phyloP scores from a whole-genome alignment of 257 asterid species.

The Mentha longifolia region DNA sequence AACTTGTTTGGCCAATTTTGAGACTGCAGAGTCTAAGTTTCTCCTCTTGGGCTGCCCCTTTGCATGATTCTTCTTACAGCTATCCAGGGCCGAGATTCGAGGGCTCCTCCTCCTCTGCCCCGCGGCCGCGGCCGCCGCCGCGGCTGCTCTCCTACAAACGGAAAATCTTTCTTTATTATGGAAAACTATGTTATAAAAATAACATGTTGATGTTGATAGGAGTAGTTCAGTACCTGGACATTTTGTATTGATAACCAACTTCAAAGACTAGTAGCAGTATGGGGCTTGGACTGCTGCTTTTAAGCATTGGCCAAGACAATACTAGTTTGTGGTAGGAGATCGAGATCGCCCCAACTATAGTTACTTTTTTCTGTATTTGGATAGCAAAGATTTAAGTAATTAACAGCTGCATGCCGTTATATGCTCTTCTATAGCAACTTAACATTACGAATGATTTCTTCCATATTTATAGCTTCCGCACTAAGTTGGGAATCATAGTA shows the following conservation, averaged over 20 bases:
- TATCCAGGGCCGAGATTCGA: conserved; percentile 51
- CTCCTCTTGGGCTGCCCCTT: conserved; percentile 36
- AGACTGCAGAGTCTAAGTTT: conserved; percentile 38
- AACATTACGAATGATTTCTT: conserved; percentile 4
- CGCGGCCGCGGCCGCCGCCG: conserved; percentile 16
- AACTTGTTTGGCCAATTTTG: conserved; percentile 48
- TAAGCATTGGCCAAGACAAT: neutral
- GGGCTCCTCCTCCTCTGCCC: conserved; percentile 61
- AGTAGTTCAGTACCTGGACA: conserved; percentile 5
- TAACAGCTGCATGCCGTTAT: conserved; percentile 15
- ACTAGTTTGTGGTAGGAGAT: neutral
- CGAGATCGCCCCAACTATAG: conserved; percentile 21
- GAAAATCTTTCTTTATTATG: too few relatives aligned
- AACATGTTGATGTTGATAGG: too few relatives aligned
- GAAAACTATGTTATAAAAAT: too few relatives aligned
- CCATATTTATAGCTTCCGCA: neutral
- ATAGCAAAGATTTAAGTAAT: conserved; percentile 29
- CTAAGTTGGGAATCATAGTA: neutral
- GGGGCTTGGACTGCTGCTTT: neutral
- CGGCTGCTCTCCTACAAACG: conserved; percentile 23
- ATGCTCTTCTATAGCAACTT: conserved; percentile 10
- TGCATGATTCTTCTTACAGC: conserved; percentile 14
- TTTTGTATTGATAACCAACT: neutral
- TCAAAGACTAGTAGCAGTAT: neutral
- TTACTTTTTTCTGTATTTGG: conserved; percentile 31